Evolutionary conservation across 2,329 filamentous ascomycete genomes (phyloP), one percentile per base, ranked within the genome.

Genomic region (Diplodia mutila): DNA sequence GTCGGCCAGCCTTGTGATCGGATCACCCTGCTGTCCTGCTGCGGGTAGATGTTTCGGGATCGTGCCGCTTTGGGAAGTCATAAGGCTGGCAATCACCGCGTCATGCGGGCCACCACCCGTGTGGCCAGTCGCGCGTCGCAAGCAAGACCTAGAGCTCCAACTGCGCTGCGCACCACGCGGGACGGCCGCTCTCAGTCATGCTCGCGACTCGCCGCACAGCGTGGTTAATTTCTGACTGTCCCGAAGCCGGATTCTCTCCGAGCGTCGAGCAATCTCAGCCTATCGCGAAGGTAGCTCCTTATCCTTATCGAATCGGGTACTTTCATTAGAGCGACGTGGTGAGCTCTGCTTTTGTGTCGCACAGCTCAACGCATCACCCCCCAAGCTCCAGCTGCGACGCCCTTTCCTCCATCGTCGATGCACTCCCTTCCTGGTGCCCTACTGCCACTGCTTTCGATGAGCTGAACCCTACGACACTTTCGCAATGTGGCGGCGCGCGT

Each of bases 401-500:
- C 37, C 14, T 49, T 32, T 27, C 48, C 18, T 18, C 61, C 32
- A 12, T 32, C 23, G 48, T 39, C 37, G 29, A 63, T 63, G 59
- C 39, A 12, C 39, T 32, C 29, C 29, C 49, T 34, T 27, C 21
- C 53, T n/a, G 7, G 25, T 14, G 39, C 29, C 21, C 53, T 27
- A 14, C 37, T n/a, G 39, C 42, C 7, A 34, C 54, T n/a, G 37
- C 25, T 32, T 55, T 21, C 65, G 25, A 64, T 64, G 61, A 39
- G 29, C 48, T 64, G 42, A 64, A 27, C 39, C 29, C 7, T 27
- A 8, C 25, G 18, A 29, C 18, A 32, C 39, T 32, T 23, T 61
- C 39, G 27, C 71, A 84, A 97, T 97, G 94, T 97, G 93, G 93
- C 89, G 94, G 84, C 90, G 94, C 80, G 87, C 90, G 70, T 97